phyloP scores from a whole-genome alignment of 2,329 filamentous ascomycete species.

The Monosporascus sp. region DNA sequence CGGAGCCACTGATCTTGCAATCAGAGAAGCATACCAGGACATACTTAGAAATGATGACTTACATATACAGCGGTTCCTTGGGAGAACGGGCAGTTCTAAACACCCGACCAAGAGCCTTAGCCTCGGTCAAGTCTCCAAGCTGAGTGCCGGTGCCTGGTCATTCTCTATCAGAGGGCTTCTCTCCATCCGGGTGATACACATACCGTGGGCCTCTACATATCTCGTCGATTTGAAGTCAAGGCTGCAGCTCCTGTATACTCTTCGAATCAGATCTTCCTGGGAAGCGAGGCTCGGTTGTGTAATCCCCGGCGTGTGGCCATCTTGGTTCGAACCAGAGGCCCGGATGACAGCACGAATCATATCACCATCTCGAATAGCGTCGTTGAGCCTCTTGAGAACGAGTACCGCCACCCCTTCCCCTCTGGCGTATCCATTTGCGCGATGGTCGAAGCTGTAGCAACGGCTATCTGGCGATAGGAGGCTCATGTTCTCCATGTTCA shows the following conservation, averaged over 20 bases:
- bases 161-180: slow-evolving; percentile 8
- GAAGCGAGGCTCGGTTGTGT: slow-evolving; percentile 11
- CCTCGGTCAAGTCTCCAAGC: slow-evolving; percentile 1
- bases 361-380: neutral
- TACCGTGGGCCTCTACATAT: slow-evolving; percentile 32
- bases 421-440: slow-evolving; percentile 37
- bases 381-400: neutral
- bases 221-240: slow-evolving; percentile 16
- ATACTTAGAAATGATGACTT: neutral
- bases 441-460: slow-evolving; percentile 28
- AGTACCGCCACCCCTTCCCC: slow-evolving; percentile 34
- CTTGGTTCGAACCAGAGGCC: slow-evolving; percentile 9
- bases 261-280: slow-evolving; percentile 25
- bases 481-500: neutral
- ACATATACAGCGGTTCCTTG: neutral
- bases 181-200: no score
- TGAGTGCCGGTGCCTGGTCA: slow-evolving; percentile 1
- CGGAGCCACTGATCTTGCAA: neutral
- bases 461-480: slow-evolving; percentile 7
- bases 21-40: neutral
- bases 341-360: neutral
- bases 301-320: slow-evolving; percentile 11
- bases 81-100: neutral
- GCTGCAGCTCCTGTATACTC: slow-evolving; percentile 17
- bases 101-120: neutral